Evolutionary conservation across 306 rosid genomes (phyloP).

Genomic region (Rosa persica): DNA sequence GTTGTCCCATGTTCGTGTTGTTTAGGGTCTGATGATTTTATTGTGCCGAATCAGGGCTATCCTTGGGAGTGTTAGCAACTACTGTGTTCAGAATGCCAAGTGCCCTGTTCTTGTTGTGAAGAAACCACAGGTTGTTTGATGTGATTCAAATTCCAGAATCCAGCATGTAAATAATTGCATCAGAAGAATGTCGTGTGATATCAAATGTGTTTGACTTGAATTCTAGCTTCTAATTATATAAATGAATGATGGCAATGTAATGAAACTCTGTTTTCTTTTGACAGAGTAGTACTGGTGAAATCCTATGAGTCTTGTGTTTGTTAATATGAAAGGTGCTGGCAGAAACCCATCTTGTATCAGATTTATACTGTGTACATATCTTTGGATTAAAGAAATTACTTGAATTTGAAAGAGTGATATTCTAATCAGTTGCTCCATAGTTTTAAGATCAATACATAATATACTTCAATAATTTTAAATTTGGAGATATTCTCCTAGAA

Average conservation of each 20-base stretch:
- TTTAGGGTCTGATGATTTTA: not conserved
- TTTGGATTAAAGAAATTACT: not conserved
- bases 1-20: not conserved
- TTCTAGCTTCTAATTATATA: not conserved
- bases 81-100: conserved; percentile 51
- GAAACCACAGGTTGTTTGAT: conserved; percentile 32
- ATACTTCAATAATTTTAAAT: not conserved
- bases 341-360: not conserved
- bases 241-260: not conserved
- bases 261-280: not conserved
- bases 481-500: not conserved
- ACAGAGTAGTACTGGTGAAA: conserved; percentile 1
- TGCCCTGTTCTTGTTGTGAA: conserved; percentile 58
- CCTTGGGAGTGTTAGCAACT: conserved; percentile 55
- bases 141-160: not conserved
- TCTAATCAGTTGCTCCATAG: not conserved
- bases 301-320: not conserved
- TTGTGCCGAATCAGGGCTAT: conserved; percentile 36
- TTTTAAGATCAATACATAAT: not conserved
- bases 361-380: not conserved
- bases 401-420: not conserved
- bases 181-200: not conserved
- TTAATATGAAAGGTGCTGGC: not conserved
- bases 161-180: not conserved
- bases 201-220: not conserved